Base-by-base conservation (phyloP, 1,284 basidiomycete species). In the Earliella scabrosa region DNA sequence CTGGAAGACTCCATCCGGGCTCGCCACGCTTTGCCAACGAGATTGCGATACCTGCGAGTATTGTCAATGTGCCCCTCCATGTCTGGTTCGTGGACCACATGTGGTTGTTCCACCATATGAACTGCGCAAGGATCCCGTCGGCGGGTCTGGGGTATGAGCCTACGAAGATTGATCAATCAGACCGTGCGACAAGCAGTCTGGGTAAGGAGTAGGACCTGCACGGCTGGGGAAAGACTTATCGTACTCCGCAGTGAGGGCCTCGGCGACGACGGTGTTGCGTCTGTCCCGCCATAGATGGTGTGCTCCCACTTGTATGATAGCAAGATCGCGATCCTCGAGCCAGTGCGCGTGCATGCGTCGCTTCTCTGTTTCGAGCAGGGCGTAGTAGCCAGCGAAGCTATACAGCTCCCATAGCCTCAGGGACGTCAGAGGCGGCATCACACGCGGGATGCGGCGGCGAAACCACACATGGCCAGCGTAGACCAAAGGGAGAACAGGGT, bases 71-170 rank as follows among this genome's bases (percentile, higher is more conserved):
- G 21, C 29, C 32, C 16, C n/a, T 46, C 31, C 45, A 46, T 14
- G 45, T 46, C 32, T 46, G 45, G 6, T 46, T 32, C 1, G 31
- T 20, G 20, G 45, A 46, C 45, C 45, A 46, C 31, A 46, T 46
- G 45, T 46, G 45, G 31, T 34, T 35, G 27, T 46, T 23, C 45
- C 45, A 46, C 45, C 45, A 46, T n/a, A 23, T 16, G 3, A 46
- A 16, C 11, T 46, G 31, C 3, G 45, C 45, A 20, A 46, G 45
- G 14, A 46, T 31, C 29, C 45, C 43, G 18, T 46, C 45, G 24
- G 6, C 1, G 5, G 21, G 14, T 4, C 31, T 29, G 3, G 45
- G 45, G 23, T 46, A 46, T 6, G 23, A 34, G 4, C 23, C 45
- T 46, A 21, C 16, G 14, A 21, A 18, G 3, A 7, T 31, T 13